These are phyloP conservation scores for Naematelia encephala DNA, from an alignment of 768 basidiomycete genomes.

Conservation along the genomic window DNA sequence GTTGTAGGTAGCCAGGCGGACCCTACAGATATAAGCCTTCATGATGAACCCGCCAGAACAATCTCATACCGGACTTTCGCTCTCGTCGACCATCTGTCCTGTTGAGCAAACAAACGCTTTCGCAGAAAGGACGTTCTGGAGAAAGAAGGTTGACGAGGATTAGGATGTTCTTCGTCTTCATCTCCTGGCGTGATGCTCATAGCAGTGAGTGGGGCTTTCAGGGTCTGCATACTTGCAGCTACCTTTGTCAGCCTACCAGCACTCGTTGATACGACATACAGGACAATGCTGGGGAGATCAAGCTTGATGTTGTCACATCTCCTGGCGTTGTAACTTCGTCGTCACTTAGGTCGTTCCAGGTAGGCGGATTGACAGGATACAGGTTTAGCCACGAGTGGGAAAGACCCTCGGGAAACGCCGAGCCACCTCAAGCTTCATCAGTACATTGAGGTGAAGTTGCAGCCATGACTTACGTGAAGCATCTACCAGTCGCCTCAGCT, in stretches of 20 bases:
- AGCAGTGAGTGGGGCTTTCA: conserved; percentile 5
- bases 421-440: neutral
- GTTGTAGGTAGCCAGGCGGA: conserved; percentile 40
- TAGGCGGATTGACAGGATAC: conserved; percentile 18
- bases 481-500: conserved; percentile 24
- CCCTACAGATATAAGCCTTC: conserved; percentile 12
- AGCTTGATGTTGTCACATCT: conserved; percentile 1
- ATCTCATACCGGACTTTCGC: neutral
- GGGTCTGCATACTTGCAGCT: neutral
- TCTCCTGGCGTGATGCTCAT: neutral
- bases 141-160: conserved; percentile 30
- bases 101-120: conserved; percentile 23
- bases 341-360: conserved; percentile 3
- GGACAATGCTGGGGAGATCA: neutral
- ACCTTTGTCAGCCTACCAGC: neutral
- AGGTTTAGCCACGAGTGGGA: conserved; percentile 26
- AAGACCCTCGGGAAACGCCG: conserved; percentile 5
- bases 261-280: neutral
- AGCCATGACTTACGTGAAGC: conserved; percentile 19
- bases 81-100: conserved; percentile 30
- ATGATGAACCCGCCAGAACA: too few relatives aligned
- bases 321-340: conserved; percentile 3
- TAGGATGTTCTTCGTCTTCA: conserved; percentile 22
- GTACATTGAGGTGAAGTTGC: neutral
- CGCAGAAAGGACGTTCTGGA: conserved; percentile 30